A percentile compares a stretch with the other conserved stretches of the same genome.
Conservation (phyloP, 169 alveolate genomes). For the Cryptosporidium canis region DNA sequence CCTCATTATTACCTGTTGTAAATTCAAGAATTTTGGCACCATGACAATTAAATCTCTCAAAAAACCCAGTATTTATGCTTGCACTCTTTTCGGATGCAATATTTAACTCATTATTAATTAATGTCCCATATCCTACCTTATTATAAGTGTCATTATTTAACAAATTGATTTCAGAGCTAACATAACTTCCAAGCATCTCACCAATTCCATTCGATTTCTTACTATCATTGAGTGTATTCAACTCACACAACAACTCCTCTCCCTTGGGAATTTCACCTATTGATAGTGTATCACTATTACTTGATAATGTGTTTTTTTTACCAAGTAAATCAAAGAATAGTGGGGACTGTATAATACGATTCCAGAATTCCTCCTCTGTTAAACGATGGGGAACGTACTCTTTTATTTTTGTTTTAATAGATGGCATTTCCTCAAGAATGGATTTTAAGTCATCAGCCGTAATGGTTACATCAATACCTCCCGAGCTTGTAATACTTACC, state of each 20-base stretch:
- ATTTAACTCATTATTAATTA: conserved; percentile 20
- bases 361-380: conserved; percentile 71
- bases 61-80: conserved; percentile 36
- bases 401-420: conserved; percentile 19
- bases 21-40: conserved; percentile 64
- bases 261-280: conserved; percentile 69
- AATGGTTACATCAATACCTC: conserved; percentile 53
- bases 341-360: conserved; percentile 60
- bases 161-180: conserved; percentile 30
- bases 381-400: conserved; percentile 70
- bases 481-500: conserved; percentile 5
- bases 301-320: neutral
- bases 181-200: conserved; percentile 20
- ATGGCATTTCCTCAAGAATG: conserved; percentile 61
- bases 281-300: conserved; percentile 7
- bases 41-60: conserved; percentile 65
- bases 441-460: conserved; percentile 57
- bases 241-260: conserved; percentile 31
- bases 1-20: conserved; percentile 9
- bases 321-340: conserved; percentile 58
- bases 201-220: neutral
- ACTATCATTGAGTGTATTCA: neutral
- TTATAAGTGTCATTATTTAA: conserved; percentile 25
- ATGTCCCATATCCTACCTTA: conserved; percentile 59
- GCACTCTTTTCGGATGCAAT: conserved; percentile 20